Conservation (phyloP, 1,139 yeast species). For the Blastobotrys persicus region DNA sequence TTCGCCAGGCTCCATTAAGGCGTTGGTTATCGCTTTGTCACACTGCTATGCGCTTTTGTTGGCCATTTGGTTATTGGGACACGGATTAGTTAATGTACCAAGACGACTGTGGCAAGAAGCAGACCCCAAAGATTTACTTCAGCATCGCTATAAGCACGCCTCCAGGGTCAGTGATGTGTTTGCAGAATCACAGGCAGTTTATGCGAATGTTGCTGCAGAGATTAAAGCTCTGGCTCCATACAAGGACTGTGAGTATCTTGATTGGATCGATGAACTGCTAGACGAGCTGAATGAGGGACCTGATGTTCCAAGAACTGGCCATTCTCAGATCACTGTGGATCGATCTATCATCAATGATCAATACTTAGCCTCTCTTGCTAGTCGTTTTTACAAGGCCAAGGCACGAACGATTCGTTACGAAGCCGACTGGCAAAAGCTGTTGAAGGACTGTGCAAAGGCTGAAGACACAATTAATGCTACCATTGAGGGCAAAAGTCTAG, state of each 20-base stretch:
- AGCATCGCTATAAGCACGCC: slow-evolving; percentile 52
- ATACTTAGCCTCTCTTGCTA: slow-evolving; percentile 29
- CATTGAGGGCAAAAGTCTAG: slow-evolving; percentile 22
- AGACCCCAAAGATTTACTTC: slow-evolving; percentile 40
- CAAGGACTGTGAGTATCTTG: slow-evolving; percentile 37
- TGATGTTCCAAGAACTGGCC: slow-evolving; percentile 20
- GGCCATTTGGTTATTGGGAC: slow-evolving; percentile 84
- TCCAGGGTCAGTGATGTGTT: slow-evolving; percentile 58
- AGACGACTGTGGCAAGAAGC: slow-evolving; percentile 56
- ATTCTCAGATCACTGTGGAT: slow-evolving; percentile 27
- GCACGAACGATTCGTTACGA: slow-evolving; percentile 36
- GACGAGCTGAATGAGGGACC: slow-evolving; percentile 31
- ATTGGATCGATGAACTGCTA: slow-evolving; percentile 41
- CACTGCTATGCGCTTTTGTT: slow-evolving; percentile 75
- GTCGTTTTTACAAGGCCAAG: slow-evolving; percentile 29
- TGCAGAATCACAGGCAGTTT: slow-evolving; percentile 62
- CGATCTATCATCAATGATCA: slow-evolving; percentile 31
- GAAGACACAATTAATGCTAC: slow-evolving; percentile 36
- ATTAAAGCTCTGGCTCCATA: slow-evolving; percentile 49
- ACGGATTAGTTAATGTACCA: slow-evolving; percentile 71
- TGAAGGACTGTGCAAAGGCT: slow-evolving; percentile 39
- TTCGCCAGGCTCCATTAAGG: slow-evolving; percentile 53
- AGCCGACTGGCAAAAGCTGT: slow-evolving; percentile 42
- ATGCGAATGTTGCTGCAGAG: slow-evolving; percentile 63
- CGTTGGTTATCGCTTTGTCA: slow-evolving; percentile 69